phyloP scores from a whole-genome alignment of 768 basidiomycete genomes.

The Pisolithus sp. region DNA sequence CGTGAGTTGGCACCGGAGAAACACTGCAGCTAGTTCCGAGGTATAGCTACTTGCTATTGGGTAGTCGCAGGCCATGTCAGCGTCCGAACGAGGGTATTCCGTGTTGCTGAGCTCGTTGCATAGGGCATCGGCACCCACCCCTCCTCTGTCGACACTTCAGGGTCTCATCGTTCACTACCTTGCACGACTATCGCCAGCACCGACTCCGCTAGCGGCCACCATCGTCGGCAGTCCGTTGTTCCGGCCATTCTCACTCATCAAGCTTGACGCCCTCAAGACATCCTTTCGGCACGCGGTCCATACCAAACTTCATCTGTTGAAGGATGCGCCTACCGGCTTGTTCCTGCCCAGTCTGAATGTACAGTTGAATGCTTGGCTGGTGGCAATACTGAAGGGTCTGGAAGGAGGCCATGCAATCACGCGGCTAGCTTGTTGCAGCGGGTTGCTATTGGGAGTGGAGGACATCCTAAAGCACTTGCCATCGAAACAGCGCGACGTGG shows the following conservation, averaged over 20 bases:
- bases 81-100: constrained; percentile 16
- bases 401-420: constrained; percentile 62
- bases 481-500: constrained; percentile 25
- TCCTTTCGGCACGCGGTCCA: constrained; percentile 29
- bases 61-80: background rate
- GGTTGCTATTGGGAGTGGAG: constrained; percentile 57
- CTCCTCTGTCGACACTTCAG: constrained; percentile 18
- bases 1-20: too few species aligned
- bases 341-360: constrained; percentile 32
- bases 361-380: constrained; percentile 45
- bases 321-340: constrained; percentile 23
- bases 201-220: constrained; percentile 28
- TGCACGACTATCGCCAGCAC: constrained; percentile 18
- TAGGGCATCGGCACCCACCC: constrained; percentile 13
- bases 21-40: too few species aligned
- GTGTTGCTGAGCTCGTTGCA: constrained; percentile 22
- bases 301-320: constrained; percentile 19
- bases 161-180: constrained; percentile 25
- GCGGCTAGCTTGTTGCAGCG: constrained; percentile 55
- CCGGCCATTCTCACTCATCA: constrained; percentile 23
- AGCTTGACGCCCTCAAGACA: constrained; percentile 21
- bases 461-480: constrained; percentile 37
- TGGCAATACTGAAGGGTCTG: constrained; percentile 47
- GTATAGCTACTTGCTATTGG: too few species aligned
- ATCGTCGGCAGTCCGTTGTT: constrained; percentile 27